Evolutionary conservation across 495 filamentous ascomycete species (phyloP).

Genomic region (Penicillium parvum): DNA sequence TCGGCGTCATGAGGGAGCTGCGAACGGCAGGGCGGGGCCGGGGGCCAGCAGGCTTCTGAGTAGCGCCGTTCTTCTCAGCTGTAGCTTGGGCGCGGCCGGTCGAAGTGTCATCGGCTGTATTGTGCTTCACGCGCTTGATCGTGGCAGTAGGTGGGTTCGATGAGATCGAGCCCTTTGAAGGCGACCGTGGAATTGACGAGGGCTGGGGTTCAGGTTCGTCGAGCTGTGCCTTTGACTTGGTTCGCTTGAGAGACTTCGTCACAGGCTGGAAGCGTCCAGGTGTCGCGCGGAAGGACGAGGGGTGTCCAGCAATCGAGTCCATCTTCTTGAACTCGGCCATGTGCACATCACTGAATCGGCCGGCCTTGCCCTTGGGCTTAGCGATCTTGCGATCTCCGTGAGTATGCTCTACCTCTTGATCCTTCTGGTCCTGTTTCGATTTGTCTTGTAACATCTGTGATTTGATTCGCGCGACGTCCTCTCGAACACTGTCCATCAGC

Average conservation of each 20-base stretch:
- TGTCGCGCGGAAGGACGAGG: constrained; percentile 69
- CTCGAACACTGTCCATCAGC: constrained; percentile 73
- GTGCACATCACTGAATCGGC: constrained; percentile 76
- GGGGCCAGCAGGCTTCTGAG: constrained; percentile 30
- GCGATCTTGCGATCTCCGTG: constrained; percentile 65
- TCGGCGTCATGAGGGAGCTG: constrained; percentile 67
- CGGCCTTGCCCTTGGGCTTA: constrained; percentile 67
- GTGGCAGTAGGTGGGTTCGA: constrained; percentile 19
- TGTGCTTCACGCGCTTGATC: constrained; percentile 63
- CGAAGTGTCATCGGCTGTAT: constrained; percentile 55
- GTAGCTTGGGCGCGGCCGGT: constrained; percentile 36
- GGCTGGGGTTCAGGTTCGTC: constrained; percentile 47
- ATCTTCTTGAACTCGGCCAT: constrained; percentile 91
- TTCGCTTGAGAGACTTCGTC: constrained; percentile 61
- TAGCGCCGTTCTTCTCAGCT: constrained; percentile 1
- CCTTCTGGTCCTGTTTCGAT: constrained; percentile 37
- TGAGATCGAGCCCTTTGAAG: constrained; percentile 32
- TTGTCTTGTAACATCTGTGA: constrained; percentile 55
- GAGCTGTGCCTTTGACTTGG: constrained; percentile 68
- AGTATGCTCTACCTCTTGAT: constrained; percentile 29
- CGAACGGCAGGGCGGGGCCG: constrained; percentile 33
- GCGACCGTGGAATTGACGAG: constrained; percentile 33
- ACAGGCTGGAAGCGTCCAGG: constrained; percentile 53
- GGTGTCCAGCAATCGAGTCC: constrained; percentile 86
- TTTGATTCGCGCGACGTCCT: constrained; percentile 64